Conservation (phyloP, 1,139 yeast species). For the Meyerozyma athensensis region DNA sequence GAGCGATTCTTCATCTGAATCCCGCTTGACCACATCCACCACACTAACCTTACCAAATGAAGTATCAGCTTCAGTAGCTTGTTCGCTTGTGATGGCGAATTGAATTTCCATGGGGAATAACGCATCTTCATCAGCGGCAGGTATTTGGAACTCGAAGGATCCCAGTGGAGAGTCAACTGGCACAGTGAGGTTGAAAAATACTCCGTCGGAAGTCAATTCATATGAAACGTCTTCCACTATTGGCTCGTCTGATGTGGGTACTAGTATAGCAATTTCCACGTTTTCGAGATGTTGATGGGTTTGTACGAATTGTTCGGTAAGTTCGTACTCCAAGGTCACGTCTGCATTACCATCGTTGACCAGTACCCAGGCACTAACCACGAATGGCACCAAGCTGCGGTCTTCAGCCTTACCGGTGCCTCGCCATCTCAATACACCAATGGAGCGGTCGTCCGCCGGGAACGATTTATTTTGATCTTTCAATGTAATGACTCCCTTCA, state of each 20-base stretch:
- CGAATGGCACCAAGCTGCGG: constrained; percentile 60
- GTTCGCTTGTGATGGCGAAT: constrained; percentile 36
- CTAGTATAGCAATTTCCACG: constrained; percentile 43
- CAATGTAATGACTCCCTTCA: constrained; percentile 57
- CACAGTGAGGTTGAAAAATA: constrained; percentile 49
- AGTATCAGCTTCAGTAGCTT: constrained; percentile 33
- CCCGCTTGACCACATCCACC: constrained; percentile 36
- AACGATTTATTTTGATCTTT: constrained; percentile 76
- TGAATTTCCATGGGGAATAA: constrained; percentile 82
- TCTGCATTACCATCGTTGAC: constrained; percentile 58
- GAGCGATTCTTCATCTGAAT: constrained; percentile 45
- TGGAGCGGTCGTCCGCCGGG: constrained; percentile 85
- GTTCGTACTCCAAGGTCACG: constrained; percentile 86
- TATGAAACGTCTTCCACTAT: constrained; percentile 49
- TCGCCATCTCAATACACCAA: constrained; percentile 92
- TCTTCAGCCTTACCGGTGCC: constrained; percentile 58
- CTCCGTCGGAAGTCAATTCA: constrained; percentile 56
- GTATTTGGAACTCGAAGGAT: constrained; percentile 74
- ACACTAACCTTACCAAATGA: constrained; percentile 42
- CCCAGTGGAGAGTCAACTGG: constrained; percentile 56
- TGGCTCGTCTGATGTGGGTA: constrained; percentile 61
- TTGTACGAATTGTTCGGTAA: constrained; percentile 38
- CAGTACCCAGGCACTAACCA: constrained; percentile 82
- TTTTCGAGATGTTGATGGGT: constrained; percentile 39
- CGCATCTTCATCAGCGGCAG: constrained; percentile 73